Evolutionary conservation across 176 grass and related monocot genomes (phyloP).

Genomic region (Stipa capillata): DNA sequence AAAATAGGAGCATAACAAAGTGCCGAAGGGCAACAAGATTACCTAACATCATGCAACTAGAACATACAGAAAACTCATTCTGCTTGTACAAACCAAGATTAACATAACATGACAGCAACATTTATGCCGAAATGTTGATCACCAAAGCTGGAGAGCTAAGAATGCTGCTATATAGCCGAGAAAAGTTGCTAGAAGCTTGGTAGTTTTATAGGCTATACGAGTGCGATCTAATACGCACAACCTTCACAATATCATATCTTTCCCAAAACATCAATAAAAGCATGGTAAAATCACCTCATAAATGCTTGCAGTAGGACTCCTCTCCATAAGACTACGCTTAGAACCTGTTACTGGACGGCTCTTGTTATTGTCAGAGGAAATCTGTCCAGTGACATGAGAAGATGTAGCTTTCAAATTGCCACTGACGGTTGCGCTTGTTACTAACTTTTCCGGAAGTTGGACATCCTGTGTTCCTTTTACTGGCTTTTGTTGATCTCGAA

Average conservation of each 20-base stretch:
- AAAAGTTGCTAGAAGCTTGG: neutral
- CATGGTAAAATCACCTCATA: constrained; percentile 18
- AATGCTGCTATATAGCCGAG: neutral
- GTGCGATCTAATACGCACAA: neutral
- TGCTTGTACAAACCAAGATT: neutral
- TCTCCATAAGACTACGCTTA: constrained; percentile 17
- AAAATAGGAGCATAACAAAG: neutral
- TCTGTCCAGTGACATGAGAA: neutral
- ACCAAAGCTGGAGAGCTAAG: neutral
- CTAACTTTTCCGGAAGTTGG: neutral
- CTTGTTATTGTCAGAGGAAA: neutral
- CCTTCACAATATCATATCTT: neutral
- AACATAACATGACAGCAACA: neutral
- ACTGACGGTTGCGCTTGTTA: neutral
- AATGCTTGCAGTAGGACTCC: constrained; percentile 3
- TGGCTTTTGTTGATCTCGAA: neutral
- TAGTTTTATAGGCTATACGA: neutral
- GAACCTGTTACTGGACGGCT: neutral
- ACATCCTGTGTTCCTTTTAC: neutral
- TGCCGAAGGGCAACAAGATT: neutral
- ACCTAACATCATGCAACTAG: neutral
- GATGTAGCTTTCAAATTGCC: neutral
- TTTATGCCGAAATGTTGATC: neutral
- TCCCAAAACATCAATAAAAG: neutral
- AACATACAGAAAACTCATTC: neutral